phyloP scores from a whole-genome alignment of 768 basidiomycete species.

The Psilocybe subaeruginosa region DNA sequence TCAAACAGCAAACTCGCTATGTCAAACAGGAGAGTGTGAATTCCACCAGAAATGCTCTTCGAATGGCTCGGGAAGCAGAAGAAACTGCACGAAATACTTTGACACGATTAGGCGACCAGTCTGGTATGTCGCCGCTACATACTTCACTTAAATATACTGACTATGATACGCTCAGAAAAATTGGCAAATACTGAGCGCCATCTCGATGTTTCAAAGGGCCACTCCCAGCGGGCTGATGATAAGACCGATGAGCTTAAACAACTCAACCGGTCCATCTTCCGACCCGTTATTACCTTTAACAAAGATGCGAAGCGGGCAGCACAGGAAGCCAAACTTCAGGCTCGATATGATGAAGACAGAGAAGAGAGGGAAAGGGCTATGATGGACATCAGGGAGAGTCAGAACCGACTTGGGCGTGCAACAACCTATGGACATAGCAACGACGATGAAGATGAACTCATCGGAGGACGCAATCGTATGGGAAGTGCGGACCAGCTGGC shows the following conservation, averaged over 20 bases:
- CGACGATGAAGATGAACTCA: conserved; percentile 46
- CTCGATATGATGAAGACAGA: conserved; percentile 88
- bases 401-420: conserved; percentile 82
- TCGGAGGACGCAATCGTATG: conserved; percentile 42
- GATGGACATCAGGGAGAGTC: conserved; percentile 84
- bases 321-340: conserved; percentile 80
- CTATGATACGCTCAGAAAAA: conserved; percentile 53
- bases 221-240: conserved; percentile 88
- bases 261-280: conserved; percentile 94
- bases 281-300: conserved; percentile 89
- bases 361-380: conserved; percentile 83
- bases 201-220: conserved; percentile 88
- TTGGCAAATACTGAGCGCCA: conserved; percentile 95
- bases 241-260: conserved; percentile 92
- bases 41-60: conserved; percentile 88
- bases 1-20: conserved; percentile 89
- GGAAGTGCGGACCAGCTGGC: conserved; percentile 55
- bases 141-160: conserved; percentile 7
- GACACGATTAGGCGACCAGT: conserved; percentile 85
- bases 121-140: conserved; percentile 58
- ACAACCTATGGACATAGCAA: conserved; percentile 57
- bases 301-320: conserved; percentile 90
- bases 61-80: conserved; percentile 94
- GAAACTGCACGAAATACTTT: conserved; percentile 92
- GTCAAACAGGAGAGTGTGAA: conserved; percentile 92